Evolutionary conservation across 306 rosid species (phyloP), one percentile per base, ranked within the genome.

Genomic region (Potentilla sterilis): DNA sequence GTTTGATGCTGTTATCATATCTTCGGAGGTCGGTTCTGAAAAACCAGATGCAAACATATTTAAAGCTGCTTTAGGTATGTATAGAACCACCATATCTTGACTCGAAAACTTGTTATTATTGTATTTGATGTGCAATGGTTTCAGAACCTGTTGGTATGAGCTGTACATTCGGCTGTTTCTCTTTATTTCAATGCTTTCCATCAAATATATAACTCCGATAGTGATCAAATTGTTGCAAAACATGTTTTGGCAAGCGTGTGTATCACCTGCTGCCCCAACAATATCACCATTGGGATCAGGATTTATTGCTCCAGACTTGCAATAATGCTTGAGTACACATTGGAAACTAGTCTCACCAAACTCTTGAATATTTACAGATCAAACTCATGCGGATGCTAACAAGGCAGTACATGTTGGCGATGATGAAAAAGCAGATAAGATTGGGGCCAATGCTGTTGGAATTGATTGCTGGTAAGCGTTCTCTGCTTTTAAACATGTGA

Each of bases 11-110:
- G 88, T 90, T 75, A 81, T 94, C 76, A 86, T 94, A 78, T 90
- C 98, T 70, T 89, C 96, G 4, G 98, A 95, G 85, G 95, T 95
- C 75, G 93, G 95, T 62, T 89, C 86, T 80, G 98, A 95, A 82
- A 95, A 95, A 81, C 98, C 98, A 73, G 96, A 95, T 87, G 86
- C 85, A 67, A 82, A 81, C 80, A 92, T 92, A 87, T 92, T 92
- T 83, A 81, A 88, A 85, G 89, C 97, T 74, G 97, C 97, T 65
- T 79, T 95, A 87, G 96, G 97, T 92, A 83, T 61, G 71, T 75
- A 70, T 62, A 69, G 65, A 55, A 13, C 34, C 34, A 42, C 65
- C 77, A 41, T 52, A 32, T 58, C 54, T 58, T 24, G 35, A 58
- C 64, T 52, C 24, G 5, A 52, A 52, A 52, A 16, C 58, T 16